phyloP scores from a whole-genome alignment of 2,329 filamentous ascomycete genomes.

The Stagonosporopsis tanaceti region DNA sequence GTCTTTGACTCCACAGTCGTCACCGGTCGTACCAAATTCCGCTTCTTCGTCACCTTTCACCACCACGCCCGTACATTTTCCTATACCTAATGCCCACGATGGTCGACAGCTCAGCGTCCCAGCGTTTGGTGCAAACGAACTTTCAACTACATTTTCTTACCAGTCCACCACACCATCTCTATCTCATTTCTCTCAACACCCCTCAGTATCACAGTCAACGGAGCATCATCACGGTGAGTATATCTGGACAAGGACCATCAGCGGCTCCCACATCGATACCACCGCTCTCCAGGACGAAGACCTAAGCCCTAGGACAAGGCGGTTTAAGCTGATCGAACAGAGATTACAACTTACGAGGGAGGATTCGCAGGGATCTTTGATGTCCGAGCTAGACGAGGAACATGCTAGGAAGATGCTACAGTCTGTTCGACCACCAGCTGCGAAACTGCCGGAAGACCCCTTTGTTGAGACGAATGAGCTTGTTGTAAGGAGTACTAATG shows the following conservation, averaged over 20 bases:
- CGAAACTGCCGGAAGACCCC: conserved; percentile 20
- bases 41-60: conserved; percentile 55
- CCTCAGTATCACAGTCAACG: conserved; percentile 43
- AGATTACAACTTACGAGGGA: conserved; percentile 32
- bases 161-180: conserved; percentile 43
- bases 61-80: conserved; percentile 54
- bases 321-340: conserved; percentile 11
- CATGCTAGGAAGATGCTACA: conserved; percentile 52
- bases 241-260: conserved; percentile 39
- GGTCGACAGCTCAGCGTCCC: conserved; percentile 33
- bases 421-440: conserved; percentile 53
- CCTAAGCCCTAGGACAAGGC: conserved; percentile 34
- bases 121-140: conserved; percentile 38
- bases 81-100: conserved; percentile 41
- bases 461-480: conserved; percentile 16
- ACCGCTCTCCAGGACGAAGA: conserved; percentile 5
- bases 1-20: conserved; percentile 51
- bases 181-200: conserved; percentile 39
- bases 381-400: conserved; percentile 45
- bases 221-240: conserved; percentile 63
- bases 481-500: conserved; percentile 17
- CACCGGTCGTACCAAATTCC: conserved; percentile 36
- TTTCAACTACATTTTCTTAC: conserved; percentile 42
- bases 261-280: conserved; percentile 13
- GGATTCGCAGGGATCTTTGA: conserved; percentile 42